Conservation (phyloP, 2,329 filamentous ascomycete species). For the Microascus cirrosus region DNA sequence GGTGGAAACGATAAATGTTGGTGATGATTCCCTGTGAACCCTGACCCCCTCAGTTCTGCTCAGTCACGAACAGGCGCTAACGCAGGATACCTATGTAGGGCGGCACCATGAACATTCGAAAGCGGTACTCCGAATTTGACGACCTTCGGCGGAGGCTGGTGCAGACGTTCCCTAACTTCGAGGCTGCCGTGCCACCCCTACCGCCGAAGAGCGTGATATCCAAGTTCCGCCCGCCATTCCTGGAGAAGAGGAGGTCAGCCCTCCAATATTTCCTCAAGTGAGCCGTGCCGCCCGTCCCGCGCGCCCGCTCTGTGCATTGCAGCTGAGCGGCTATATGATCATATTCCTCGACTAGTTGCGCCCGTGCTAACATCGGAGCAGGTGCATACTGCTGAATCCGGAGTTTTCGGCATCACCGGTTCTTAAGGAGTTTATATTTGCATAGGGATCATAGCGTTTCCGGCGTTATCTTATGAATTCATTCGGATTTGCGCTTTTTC, state of each 20-base stretch:
- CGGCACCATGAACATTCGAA: slow-evolving; percentile 49
- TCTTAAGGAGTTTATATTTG: slow-evolving; percentile 81
- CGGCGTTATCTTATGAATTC: background rate
- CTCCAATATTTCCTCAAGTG: slow-evolving; percentile 92
- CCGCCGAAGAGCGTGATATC: slow-evolving; percentile 88
- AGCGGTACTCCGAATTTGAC: slow-evolving; percentile 90
- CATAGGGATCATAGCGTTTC: slow-evolving; percentile 20
- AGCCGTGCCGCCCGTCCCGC: slow-evolving; percentile 18
- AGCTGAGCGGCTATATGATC: background rate
- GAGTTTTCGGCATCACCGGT: slow-evolving; percentile 89
- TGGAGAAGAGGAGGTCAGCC: slow-evolving; percentile 73
- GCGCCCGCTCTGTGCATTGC: background rate
- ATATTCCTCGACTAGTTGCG: background rate
- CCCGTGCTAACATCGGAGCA: slow-evolving; percentile 20
- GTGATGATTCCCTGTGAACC: slow-evolving; percentile 17
- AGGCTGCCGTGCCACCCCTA: slow-evolving; percentile 74
- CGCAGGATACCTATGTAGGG: slow-evolving; percentile 29
- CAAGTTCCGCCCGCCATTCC: slow-evolving; percentile 72
- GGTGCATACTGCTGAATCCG: slow-evolving; percentile 83
- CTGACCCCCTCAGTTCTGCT: background rate
- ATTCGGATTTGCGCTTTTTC: background rate
- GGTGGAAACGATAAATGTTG: slow-evolving; percentile 74
- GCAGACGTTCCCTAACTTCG: slow-evolving; percentile 72
- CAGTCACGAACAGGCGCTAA: background rate
- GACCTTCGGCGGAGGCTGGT: slow-evolving; percentile 64